phyloP scores from a whole-genome alignment of 129 eudicot genomes.

The Daucus carota region DNA sequence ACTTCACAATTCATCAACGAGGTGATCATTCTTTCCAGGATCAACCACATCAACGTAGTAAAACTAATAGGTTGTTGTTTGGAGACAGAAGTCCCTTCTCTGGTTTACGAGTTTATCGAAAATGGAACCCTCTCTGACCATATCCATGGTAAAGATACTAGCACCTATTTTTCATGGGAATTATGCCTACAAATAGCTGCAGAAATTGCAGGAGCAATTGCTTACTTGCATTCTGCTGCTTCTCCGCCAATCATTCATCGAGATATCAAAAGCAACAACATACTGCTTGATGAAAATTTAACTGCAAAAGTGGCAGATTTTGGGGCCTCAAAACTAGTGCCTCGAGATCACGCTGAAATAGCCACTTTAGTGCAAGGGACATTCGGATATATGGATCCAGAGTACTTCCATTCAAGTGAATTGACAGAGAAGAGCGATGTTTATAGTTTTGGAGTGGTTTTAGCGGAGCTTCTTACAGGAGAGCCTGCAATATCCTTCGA shows the following conservation, averaged over 20 bases:
- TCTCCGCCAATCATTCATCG: background rate
- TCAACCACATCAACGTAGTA: conserved; percentile 2
- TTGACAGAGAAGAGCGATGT: conserved; percentile 2
- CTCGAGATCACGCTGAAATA: background rate
- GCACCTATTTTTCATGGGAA: background rate
- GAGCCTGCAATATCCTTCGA: background rate
- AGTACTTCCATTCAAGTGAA: background rate
- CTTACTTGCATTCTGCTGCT: conserved; percentile 5
- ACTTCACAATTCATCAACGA: background rate
- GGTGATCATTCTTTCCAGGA: background rate
- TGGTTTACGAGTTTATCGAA: background rate
- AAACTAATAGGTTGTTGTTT: conserved; percentile 4
- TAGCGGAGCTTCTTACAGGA: background rate
- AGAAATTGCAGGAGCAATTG: conserved; percentile 6
- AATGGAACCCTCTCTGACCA: background rate
- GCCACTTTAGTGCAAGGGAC: conserved; percentile 4
- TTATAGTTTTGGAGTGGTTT: conserved; percentile 4
- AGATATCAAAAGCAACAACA: background rate
- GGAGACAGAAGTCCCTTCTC: background rate
- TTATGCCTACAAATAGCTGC: background rate
- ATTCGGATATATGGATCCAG: conserved; percentile 6
- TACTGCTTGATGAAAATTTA: background rate
- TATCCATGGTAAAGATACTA: background rate
- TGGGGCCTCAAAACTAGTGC: background rate
- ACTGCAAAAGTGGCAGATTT: background rate